These are phyloP conservation scores for Tolypocladium album DNA, from an alignment of 2,329 filamentous ascomycete genomes.

Conservation along the genomic window DNA sequence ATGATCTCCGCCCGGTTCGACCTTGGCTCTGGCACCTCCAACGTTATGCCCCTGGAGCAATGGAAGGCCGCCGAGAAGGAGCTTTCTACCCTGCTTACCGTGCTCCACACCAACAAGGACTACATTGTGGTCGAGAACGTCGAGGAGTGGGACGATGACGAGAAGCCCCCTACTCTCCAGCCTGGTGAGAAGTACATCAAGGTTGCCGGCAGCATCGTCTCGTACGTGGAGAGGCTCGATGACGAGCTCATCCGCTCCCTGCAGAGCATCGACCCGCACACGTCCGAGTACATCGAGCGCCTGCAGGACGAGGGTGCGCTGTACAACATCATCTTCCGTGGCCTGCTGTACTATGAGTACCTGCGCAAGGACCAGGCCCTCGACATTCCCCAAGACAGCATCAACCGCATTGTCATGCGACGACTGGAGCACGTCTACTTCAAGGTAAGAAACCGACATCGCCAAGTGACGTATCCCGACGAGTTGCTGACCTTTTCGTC, in stretches of 20 bases:
- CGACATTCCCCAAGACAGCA: constrained; percentile 69
- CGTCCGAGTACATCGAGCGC: constrained; percentile 95
- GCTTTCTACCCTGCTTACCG: constrained; percentile 63
- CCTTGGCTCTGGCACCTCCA: constrained; percentile 63
- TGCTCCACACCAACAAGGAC: constrained; percentile 69
- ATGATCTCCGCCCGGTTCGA: constrained; percentile 93
- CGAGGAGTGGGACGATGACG: constrained; percentile 98
- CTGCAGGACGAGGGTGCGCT: constrained; percentile 81
- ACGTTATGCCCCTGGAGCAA: constrained; percentile 87
- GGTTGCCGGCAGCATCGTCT: constrained; percentile 88
- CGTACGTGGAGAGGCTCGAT: constrained; percentile 87
- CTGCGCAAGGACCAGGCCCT: constrained; percentile 60
- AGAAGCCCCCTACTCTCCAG: constrained; percentile 71
- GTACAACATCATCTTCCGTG: constrained; percentile 86
- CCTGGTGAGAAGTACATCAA: constrained; percentile 73
- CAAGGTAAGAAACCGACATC: constrained; percentile 49
- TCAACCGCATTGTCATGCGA: constrained; percentile 90
- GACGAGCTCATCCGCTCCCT: constrained; percentile 96
- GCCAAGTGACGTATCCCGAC: neutral
- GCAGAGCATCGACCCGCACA: constrained; percentile 95
- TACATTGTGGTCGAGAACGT: constrained; percentile 83
- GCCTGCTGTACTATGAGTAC: constrained; percentile 78
- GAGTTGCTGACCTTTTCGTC: constrained; percentile 3
- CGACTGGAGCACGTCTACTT: constrained; percentile 97
- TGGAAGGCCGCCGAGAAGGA: constrained; percentile 94